Evolutionary conservation across 306 rosid species (phyloP), one percentile per base, ranked within the genome.

Genomic region (Castanea sativa): DNA sequence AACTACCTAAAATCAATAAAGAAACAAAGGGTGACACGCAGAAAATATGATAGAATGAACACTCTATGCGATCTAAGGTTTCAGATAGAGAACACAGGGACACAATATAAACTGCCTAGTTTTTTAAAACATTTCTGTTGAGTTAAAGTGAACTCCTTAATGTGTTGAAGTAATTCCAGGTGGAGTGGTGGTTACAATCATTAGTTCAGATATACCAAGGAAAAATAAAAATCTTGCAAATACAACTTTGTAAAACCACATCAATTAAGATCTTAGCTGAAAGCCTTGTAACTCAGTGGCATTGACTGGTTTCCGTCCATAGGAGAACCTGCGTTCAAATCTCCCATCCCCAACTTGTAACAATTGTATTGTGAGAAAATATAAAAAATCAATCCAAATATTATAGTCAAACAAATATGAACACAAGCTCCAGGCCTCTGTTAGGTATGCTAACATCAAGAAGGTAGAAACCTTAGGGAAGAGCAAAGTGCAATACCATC

Each of bases 1-100:
- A 71, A 73, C 65, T 75, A 73, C 76, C 71, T 72, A 49, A 61
- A 63, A 81, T 74, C 69, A 71, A 20, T 81, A 61, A 41, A 45
- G 43, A 21, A 73, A 58, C 63, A 41, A 59, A 69, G 55, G 29
- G 55, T 18, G 30, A 69, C 73, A 43, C 18, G 23, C 71, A 67
- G 49, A 55, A 15, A 72, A 11, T 51, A 35, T 60, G 27, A 13
- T 2, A 13, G 29, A 23, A 35, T 32, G 23, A 32, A 55, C 63
- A 71, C 13, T 23, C 7, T 6, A 67, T 20, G 59, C 38, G 25
- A 43, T 14, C 11, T 33, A 67, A 3, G 35, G 69, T 61, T 58
- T 58, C 30, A 30, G 41, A 38, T 5, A 70, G 74, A 70, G 45
- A 41, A 70, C 30, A 45, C 49, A 43, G 6, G 71, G n/a, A 71